Evolutionary conservation across 1,139 yeast genomes (phyloP).

Genomic region (Arxiozyma heterogenica): DNA sequence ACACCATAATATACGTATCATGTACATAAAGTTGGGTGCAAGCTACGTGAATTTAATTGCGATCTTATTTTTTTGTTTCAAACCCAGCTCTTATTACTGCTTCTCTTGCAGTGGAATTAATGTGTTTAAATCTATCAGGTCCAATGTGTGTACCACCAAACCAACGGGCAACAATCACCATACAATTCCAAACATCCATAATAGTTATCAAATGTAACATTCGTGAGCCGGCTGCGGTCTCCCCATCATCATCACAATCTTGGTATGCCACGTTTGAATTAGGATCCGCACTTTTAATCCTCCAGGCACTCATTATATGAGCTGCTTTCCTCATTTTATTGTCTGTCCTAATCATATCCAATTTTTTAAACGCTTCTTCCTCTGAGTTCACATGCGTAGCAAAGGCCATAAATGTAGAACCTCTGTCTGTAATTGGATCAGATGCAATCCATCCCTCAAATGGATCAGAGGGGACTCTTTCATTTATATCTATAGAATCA

Average conservation of each 20-base stretch:
- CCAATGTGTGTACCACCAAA: slow-evolving; percentile 89
- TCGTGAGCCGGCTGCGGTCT: slow-evolving; percentile 90
- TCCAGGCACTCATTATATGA: slow-evolving; percentile 83
- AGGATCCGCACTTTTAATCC: slow-evolving; percentile 40
- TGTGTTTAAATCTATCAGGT: slow-evolving; percentile 89
- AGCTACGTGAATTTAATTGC: background rate
- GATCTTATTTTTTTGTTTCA: slow-evolving; percentile 19
- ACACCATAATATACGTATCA: background rate
- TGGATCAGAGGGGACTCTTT: slow-evolving; percentile 33
- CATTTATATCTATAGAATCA: slow-evolving; percentile 5
- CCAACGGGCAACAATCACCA: slow-evolving; percentile 83
- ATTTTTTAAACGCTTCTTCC: slow-evolving; percentile 49
- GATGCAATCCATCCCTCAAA: slow-evolving; percentile 66
- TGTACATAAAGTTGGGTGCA: background rate
- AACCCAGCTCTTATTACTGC: slow-evolving; percentile 63
- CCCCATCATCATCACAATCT: slow-evolving; percentile 97
- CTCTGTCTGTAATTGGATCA: slow-evolving; percentile 72
- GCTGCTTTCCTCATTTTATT: slow-evolving; percentile 56
- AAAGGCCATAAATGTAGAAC: slow-evolving; percentile 76
- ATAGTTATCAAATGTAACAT: slow-evolving; percentile 68
- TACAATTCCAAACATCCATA: slow-evolving; percentile 78
- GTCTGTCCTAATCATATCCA: slow-evolving; percentile 51
- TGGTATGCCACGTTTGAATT: slow-evolving; percentile 40
- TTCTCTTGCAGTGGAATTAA: slow-evolving; percentile 79
- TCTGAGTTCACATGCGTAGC: slow-evolving; percentile 53